Conservation (phyloP, 2,329 filamentous ascomycete species). For the Ascochyta viciae-villosae region DNA sequence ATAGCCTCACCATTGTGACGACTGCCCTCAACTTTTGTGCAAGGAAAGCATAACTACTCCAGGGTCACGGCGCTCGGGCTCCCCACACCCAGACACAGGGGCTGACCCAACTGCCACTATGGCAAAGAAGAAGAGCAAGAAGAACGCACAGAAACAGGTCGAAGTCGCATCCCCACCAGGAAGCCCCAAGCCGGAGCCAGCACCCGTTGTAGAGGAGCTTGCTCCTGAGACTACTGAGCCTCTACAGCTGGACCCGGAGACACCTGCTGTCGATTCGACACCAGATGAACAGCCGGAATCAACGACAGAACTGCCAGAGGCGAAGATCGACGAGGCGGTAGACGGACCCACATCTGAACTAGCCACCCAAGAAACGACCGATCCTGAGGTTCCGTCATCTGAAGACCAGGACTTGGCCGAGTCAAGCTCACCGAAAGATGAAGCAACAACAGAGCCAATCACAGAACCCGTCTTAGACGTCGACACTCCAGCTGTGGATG, state of each 20-base stretch:
- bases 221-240: slow-evolving; percentile 24
- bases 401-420: slow-evolving; percentile 14
- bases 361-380: slow-evolving; percentile 14
- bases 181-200: slow-evolving; percentile 28
- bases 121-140: slow-evolving; percentile 45
- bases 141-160: slow-evolving; percentile 36
- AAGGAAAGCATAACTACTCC: slow-evolving; percentile 32
- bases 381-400: slow-evolving; percentile 10
- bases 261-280: slow-evolving; percentile 25
- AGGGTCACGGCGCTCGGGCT: slow-evolving; percentile 18
- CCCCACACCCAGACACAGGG: slow-evolving; percentile 30
- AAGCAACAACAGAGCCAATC: slow-evolving; percentile 6
- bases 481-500: background rate
- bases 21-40: slow-evolving; percentile 25
- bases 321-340: slow-evolving; percentile 26
- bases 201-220: slow-evolving; percentile 29
- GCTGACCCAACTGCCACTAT: slow-evolving; percentile 32
- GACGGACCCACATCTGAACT: slow-evolving; percentile 29
- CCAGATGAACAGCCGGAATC: slow-evolving; percentile 25
- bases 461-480: background rate
- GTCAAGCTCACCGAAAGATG: slow-evolving; percentile 13
- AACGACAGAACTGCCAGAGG: slow-evolving; percentile 26
- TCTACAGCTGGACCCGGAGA: slow-evolving; percentile 26
- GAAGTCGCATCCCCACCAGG: slow-evolving; percentile 38
- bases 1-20: slow-evolving; percentile 34